Conservation (phyloP, 352 stramenopile genomes). For the Phytophthora pini region DNA sequence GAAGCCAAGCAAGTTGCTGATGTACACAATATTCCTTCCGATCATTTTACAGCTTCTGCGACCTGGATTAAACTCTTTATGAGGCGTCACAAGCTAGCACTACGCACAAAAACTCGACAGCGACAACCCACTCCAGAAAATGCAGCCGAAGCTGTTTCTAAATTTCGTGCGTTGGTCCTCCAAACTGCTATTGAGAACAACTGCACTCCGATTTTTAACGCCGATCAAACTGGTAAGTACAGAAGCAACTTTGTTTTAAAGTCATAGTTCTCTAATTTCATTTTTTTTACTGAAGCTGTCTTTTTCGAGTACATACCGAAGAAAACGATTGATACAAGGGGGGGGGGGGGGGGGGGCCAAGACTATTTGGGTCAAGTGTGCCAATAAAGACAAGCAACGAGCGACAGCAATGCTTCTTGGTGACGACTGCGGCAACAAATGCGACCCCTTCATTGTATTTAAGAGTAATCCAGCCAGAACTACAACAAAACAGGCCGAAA, state of each 20-base stretch:
- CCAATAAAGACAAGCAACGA: constrained; percentile 17
- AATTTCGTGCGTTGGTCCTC: constrained; percentile 2
- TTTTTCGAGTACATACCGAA: constrained; percentile 24
- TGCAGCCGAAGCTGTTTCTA: constrained; percentile 2
- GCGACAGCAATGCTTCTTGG: constrained; percentile 12
- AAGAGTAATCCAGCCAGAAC: constrained; percentile 3
- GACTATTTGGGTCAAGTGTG: constrained; percentile 12
- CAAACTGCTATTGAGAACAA: constrained; percentile 14
- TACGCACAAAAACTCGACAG: constrained; percentile 10
- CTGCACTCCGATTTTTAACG: constrained; percentile 16
- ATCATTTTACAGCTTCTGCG: not conserved
- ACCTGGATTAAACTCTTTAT: constrained; percentile 14
- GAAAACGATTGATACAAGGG: not conserved
- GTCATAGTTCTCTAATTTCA: not conserved
- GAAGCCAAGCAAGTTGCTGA: constrained; percentile 8
- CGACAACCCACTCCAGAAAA: constrained; percentile 18
- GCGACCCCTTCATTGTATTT: constrained; percentile 12
- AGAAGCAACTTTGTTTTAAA: not conserved
- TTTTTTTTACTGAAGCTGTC: constrained; percentile 6
- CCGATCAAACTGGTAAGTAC: constrained; percentile 13
- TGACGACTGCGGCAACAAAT: constrained; percentile 2
- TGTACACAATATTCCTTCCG: not conserved
- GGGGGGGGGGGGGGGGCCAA: too few relatives aligned
- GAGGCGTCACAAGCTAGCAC: not conserved
- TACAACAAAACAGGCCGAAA: not conserved